Percentiles rank a stretch among this genome's conserved stretches.
Evolutionary conservation across 2,329 filamentous ascomycete genomes (phyloP).

Genomic region (Chrysoporthe cubensis): DNA sequence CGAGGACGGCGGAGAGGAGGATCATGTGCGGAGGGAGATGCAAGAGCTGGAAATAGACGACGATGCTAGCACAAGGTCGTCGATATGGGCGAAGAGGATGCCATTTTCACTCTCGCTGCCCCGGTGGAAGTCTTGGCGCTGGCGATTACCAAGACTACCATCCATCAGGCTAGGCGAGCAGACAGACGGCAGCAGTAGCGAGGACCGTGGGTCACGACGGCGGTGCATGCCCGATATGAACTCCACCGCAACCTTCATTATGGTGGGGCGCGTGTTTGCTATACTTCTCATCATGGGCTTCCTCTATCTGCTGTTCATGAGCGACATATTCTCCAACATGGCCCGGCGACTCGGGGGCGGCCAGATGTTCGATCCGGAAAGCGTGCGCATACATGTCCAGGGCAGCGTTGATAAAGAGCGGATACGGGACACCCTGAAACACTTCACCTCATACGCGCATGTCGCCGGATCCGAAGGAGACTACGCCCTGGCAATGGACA

Average conservation of each 20-base stretch:
- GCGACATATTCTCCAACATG: constrained; percentile 76
- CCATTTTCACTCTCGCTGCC: constrained; percentile 56
- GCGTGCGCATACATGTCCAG: constrained; percentile 76
- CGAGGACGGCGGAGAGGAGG: constrained; percentile 55
- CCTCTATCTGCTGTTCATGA: constrained; percentile 84
- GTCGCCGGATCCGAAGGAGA: constrained; percentile 94
- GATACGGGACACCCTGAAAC: constrained; percentile 73
- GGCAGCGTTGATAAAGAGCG: constrained; percentile 69
- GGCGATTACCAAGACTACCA: constrained; percentile 53
- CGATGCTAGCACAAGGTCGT: constrained; percentile 41
- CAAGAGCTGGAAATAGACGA: constrained; percentile 78
- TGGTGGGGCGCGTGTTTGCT: constrained; percentile 75
- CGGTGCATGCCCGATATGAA: constrained; percentile 44
- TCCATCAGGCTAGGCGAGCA: constrained; percentile 45
- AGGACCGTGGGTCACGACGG: constrained; percentile 31
- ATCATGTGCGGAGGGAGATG: constrained; percentile 77
- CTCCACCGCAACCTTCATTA: constrained; percentile 55
- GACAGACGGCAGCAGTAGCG: constrained; percentile 29
- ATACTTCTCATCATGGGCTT: constrained; percentile 75
- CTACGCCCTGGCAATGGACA: constrained; percentile 81
- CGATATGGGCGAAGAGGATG: constrained; percentile 60
- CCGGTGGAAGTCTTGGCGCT: constrained; percentile 60
- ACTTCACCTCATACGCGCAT: constrained; percentile 84
- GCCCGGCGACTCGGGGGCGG: constrained; percentile 64
- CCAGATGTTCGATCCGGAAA: constrained; percentile 82